Evolutionary conservation across 1,284 basidiomycete species (phyloP), one percentile per base, ranked within the genome.

Genomic region (Lignosus rhinocerotis): DNA sequence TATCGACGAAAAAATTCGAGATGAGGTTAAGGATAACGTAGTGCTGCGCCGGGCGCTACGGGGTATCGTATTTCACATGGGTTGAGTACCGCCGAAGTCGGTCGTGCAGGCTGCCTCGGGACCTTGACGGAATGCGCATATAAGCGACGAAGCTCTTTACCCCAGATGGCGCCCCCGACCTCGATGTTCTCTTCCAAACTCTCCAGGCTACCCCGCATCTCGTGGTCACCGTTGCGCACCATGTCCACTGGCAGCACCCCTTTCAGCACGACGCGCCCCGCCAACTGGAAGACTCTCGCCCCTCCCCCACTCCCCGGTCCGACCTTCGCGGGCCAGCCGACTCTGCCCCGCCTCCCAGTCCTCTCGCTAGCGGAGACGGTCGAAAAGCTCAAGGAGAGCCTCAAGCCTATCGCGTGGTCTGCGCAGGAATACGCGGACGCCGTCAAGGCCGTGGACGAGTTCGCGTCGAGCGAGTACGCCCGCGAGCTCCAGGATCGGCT

Each of bases 341-440:
- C 72, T 2, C 78, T 93, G 3, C 84, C 83, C 0, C 76, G 73
- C 39, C 80, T 93, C 12, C 90, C 91, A 0, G 83, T 93, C 0
- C 83, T 87, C 21, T 70, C 79, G 19, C 80, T 93, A 7, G 59
- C 72, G 6, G 71, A 77, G 16, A 92, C 90, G 0, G 70, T 91
- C 7, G 71, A 72, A 39, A 78, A 80, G 47, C 74, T 93, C 57
- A 89, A 85, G 68, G 76, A 82, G 10, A 80, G 80, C 6, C 69
- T 93, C 51, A 77, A 75, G 52, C 88, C 90, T 0, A 80, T 92
- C 48, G 87, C 90, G 6, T 82, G 81, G 76, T 78, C 79, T 3
- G 73, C 78, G 3, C 72, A 75, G 6, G 90, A 93, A 72, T 82
- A 83, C 51, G 70, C 74, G 2, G 72, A 78, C 6, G 80, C 81